Evolutionary conservation across 306 rosid genomes (phyloP), one percentile per base, ranked within the genome.

Genomic region (Glycine soja): DNA sequence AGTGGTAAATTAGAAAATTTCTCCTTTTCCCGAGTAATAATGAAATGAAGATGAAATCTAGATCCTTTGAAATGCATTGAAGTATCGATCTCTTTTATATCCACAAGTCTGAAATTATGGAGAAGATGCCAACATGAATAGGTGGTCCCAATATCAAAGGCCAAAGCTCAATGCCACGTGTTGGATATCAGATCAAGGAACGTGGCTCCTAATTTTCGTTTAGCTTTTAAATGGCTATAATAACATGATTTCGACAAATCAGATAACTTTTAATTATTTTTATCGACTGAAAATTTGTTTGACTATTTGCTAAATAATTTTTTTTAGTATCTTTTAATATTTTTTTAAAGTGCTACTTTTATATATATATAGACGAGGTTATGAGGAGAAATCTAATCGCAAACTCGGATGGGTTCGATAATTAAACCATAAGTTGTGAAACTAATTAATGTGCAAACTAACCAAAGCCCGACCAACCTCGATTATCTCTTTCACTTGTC

Each of bases 101-200:
- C 15, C 3, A 4, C 43, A 11, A 62, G 43, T 43, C 42, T 32
- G 43, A 62, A 62, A 24, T 62, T 32, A 7, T 30, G 69, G 45
- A 34, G 69, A 63, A 63, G 46, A 63, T 34, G 18, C 8, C 14
- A 63, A 34, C 69, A 63, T 63, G 69, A 34, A 18, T 58, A 9
- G 10, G 69, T 63, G 69, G 69, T 63, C 69, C 69, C 69, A 62
- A 62, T 12, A 62, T 62, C 45, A 63, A 34, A 34, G 19, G 46
- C 40, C 64, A 4, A 32, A 63, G 9, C 19, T 63, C 46, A 63
- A 34, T 63, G 69, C 69, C 18, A 63, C 46, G 13, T 63, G 69
- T 63, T 63, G 34, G 69, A 63, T 63, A 12, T 34, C 46, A 30
- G 16, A 61, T 8, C 43, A 62, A 32, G 45, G 68, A 32, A 63